A percentile compares a stretch with the other conserved stretches of the same genome.
These are phyloP conservation scores for Trichoderma virens DNA, from an alignment of 495 filamentous ascomycete species.

Conservation along the genomic window DNA sequence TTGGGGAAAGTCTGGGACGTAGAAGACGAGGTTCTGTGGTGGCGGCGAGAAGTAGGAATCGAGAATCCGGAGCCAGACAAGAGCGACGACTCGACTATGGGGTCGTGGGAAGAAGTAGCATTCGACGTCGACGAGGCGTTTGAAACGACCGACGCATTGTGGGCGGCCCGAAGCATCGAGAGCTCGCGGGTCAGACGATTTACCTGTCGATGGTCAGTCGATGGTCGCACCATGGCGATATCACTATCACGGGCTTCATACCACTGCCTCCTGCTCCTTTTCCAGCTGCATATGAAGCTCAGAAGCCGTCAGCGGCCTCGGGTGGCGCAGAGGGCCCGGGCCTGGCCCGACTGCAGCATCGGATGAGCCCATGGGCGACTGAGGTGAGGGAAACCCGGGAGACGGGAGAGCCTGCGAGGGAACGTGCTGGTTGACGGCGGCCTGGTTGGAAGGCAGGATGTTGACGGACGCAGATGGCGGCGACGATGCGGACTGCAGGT, in stretches of 20 bases:
- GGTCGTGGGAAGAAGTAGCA: conserved; percentile 32
- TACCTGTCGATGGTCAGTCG: conserved; percentile 44
- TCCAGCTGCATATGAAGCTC: conserved; percentile 82
- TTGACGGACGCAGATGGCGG: conserved; percentile 24
- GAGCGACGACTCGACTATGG: conserved; percentile 25
- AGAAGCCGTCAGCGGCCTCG: conserved; percentile 73
- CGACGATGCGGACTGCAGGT: conserved; percentile 26
- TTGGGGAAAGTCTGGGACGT: conserved; percentile 43
- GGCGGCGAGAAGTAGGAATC: conserved; percentile 30
- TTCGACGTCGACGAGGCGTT: conserved; percentile 65
- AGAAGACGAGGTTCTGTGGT: conserved; percentile 37
- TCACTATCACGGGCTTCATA: conserved; percentile 34
- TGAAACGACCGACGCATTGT: conserved; percentile 73
- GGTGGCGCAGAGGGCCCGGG: conserved; percentile 70
- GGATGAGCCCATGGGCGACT: conserved; percentile 24
- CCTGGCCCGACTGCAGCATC: conserved; percentile 48
- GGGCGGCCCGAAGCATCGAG: conserved; percentile 64
- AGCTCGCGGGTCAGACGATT: conserved; percentile 89
- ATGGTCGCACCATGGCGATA: conserved; percentile 6
- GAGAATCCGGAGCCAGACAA: conserved; percentile 32
- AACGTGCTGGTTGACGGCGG: conserved; percentile 38
- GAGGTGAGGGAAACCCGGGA: conserved; percentile 38
- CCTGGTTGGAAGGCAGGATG: conserved; percentile 48
- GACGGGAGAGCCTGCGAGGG: conserved; percentile 40
- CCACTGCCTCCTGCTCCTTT: conserved; percentile 91